phyloP scores from a whole-genome alignment of 169 alveolate genomes.

The Plasmodium blacklocki region DNA sequence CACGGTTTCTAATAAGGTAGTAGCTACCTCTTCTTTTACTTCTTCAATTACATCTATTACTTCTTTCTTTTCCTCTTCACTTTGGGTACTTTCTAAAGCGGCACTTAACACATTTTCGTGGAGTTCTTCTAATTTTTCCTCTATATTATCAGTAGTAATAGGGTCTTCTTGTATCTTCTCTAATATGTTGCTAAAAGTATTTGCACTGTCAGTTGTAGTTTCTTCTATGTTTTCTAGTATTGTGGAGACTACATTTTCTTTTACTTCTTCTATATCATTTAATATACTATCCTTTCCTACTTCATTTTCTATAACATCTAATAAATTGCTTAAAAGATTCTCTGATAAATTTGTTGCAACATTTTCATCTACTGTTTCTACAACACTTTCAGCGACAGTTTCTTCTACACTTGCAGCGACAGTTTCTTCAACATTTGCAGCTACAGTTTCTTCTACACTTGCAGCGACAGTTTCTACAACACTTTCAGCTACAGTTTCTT shows the following conservation, averaged over 20 bases:
- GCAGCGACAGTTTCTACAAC: not conserved
- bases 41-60: slow-evolving; percentile 3
- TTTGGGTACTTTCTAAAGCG: not conserved
- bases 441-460: not conserved
- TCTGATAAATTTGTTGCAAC: not conserved
- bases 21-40: not conserved
- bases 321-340: not conserved
- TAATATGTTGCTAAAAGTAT: not conserved
- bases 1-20: not conserved
- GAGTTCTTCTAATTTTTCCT: not conserved
- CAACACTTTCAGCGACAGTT: not conserved
- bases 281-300: not conserved
- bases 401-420: not conserved
- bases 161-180: not conserved
- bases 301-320: not conserved
- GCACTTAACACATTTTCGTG: not conserved
- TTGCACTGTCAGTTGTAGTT: not conserved
- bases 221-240: not conserved
- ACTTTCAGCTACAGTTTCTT: not conserved
- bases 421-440: not conserved
- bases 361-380: not conserved
- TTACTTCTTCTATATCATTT: not conserved
- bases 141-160: not conserved
- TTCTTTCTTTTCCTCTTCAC: not conserved
- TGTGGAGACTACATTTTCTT: not conserved